phyloP scores from a whole-genome alignment of 352 stramenopile species.

The Pythium aristosporum region DNA sequence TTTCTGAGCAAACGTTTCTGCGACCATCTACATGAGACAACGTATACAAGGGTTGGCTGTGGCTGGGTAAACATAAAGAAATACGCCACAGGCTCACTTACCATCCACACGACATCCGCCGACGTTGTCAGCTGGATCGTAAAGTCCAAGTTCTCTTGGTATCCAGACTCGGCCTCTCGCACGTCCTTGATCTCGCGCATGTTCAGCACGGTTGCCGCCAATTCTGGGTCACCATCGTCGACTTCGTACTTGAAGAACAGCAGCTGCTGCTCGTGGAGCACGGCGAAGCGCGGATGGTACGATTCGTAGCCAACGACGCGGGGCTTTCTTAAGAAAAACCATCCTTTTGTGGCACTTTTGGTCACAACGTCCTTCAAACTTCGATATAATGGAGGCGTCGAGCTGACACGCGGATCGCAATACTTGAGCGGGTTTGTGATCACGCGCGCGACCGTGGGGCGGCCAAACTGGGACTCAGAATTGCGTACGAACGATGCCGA shows the following conservation, averaged over 20 bases:
- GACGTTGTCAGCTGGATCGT: conserved; percentile 81
- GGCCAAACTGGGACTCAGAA: conserved; percentile 57
- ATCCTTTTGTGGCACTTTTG: conserved; percentile 66
- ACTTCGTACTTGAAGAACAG: conserved; percentile 89
- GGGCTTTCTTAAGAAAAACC: conserved; percentile 86
- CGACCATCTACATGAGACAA: conserved; percentile 50
- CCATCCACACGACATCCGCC: conserved; percentile 78
- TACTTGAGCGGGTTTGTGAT: conserved; percentile 84
- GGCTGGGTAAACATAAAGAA: background rate
- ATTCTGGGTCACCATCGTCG: conserved; percentile 53
- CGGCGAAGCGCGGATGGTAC: conserved; percentile 84
- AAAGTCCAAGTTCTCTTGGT: conserved; percentile 82
- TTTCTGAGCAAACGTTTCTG: conserved; percentile 78
- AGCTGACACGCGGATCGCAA: conserved; percentile 50
- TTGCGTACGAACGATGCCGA: conserved; percentile 30
- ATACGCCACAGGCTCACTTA: conserved; percentile 25
- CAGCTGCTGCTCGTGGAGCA: conserved; percentile 74
- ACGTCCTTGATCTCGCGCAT: conserved; percentile 79
- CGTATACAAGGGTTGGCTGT: background rate
- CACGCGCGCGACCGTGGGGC: conserved; percentile 58
- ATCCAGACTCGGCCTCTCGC: conserved; percentile 75
- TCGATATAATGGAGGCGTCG: conserved; percentile 53
- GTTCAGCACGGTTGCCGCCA: conserved; percentile 63
- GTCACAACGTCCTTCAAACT: conserved; percentile 76
- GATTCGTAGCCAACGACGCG: conserved; percentile 58